Base-by-base conservation (phyloP, 2,329 filamentous ascomycete genomes). In the Cladosporium sp. region DNA sequence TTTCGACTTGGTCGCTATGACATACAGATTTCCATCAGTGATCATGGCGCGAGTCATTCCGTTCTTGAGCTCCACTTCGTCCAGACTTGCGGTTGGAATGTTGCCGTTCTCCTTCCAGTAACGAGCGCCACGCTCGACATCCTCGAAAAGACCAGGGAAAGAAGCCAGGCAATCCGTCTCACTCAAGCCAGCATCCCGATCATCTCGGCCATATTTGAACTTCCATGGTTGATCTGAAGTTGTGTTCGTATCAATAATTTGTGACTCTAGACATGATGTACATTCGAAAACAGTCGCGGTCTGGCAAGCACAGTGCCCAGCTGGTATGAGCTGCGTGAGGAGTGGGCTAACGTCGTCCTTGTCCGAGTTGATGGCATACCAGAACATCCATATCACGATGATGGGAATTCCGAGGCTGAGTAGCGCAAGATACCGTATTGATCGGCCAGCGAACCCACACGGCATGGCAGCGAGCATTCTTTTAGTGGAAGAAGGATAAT, bases 1-100 rank as follows among this genome's bases (percentile, higher is more conserved):
- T 22, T 58, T 50, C 20, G 54, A 55, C 8, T 55, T 61, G 4
- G 57, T 53, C 7, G 64, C 59, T 4, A 68, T 53, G 27, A 70
- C 58, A 42, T 67, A 68, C 18, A 69, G 56, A 62, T 70, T 19
- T 20, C 60, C 54, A 29, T 63, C 55, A 43, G 61, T 57, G 19
- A 66, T 63, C 59, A 66, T 60, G n/a, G 58, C 62, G 6, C 60
- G 54, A 7, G 61, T 57, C 32, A 52, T 52, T 32, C 58, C 57
- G n/a, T 53, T 45, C 3, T 46, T 19, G 1, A 61, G 42, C 30
- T 63, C 57, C 13, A 65, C 32, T 25, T 64, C 61, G 16, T 54
- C 43, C 7, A 41, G 35, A 4, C 38, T 54, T 16, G 36, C 15
- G 11, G 12, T 40, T 12, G 45, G 29, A 19, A 59, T 52, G 11